These are phyloP conservation scores for Fennellomyces sp. DNA, from an alignment of 371 early-diverging fungal species.

Conservation along the genomic window DNA sequence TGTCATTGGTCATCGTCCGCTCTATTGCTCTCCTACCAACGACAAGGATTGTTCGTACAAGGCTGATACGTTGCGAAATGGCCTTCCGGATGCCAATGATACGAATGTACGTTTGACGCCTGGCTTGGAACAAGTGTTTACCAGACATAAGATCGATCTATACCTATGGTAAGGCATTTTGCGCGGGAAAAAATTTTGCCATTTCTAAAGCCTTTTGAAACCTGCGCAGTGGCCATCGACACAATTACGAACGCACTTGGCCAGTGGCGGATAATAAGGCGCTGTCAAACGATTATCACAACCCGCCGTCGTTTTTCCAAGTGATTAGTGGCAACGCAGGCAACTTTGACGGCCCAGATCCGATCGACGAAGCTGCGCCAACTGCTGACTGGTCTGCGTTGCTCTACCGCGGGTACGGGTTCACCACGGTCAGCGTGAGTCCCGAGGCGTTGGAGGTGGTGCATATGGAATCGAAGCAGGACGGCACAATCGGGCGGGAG, in stretches of 20 bases:
- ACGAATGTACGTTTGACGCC: neutral
- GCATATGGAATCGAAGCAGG: conserved; percentile 20
- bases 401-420: conserved; percentile 31
- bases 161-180: conserved; percentile 27
- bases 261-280: conserved; percentile 18
- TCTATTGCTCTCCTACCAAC: conserved; percentile 23
- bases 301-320: conserved; percentile 33
- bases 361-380: conserved; percentile 9
- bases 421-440: conserved; percentile 20
- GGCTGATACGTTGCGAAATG: conserved; percentile 2
- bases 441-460: conserved; percentile 18
- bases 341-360: conserved; percentile 27
- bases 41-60: conserved; percentile 11
- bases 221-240: conserved; percentile 31
- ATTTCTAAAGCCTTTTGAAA: too few species aligned
- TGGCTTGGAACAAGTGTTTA: conserved; percentile 28
- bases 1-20: conserved; percentile 29
- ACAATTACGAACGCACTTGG: conserved; percentile 33
- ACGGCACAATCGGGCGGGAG: conserved; percentile 13
- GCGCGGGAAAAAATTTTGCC: neutral
- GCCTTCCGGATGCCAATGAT: neutral
- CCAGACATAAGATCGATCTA: conserved; percentile 30
- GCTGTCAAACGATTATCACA: conserved; percentile 13
- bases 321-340: conserved; percentile 32
- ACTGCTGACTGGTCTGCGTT: conserved; percentile 24